Conservation (phyloP, 495 filamentous ascomycete genomes). For the Platismatia glauca region DNA sequence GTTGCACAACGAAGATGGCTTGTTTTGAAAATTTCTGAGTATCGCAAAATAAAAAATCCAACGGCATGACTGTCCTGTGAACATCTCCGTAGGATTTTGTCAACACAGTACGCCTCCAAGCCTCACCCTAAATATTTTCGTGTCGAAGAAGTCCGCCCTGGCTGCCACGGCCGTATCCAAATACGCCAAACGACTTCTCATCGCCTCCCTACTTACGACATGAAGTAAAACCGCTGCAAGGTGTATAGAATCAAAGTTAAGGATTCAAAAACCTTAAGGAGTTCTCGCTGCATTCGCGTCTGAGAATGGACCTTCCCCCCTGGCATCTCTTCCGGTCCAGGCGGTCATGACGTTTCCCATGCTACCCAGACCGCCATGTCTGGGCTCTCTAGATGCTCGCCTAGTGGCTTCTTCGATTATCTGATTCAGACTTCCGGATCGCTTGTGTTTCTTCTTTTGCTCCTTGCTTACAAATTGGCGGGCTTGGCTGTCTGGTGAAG, state of each 20-base stretch:
- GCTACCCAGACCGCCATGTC: constrained; percentile 25
- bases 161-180: background rate
- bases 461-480: constrained; percentile 10
- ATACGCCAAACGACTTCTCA: background rate
- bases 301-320: constrained; percentile 23
- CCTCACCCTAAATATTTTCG: background rate
- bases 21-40: background rate
- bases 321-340: constrained; percentile 16
- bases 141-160: background rate
- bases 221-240: background rate
- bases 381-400: constrained; percentile 24
- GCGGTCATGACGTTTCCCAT: constrained; percentile 19
- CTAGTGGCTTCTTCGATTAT: constrained; percentile 26
- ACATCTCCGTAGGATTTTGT: background rate
- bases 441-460: constrained; percentile 23
- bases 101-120: background rate
- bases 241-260: background rate
- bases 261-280: constrained; percentile 10
- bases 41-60: background rate
- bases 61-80: background rate
- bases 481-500: constrained; percentile 17
- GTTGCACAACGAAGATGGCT: background rate
- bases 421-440: constrained; percentile 26
- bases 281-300: constrained; percentile 24
- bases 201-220: background rate